These are phyloP conservation scores for Microdochium trichocladiopsis DNA, from an alignment of 2,329 filamentous ascomycete species.

Conservation along the genomic window DNA sequence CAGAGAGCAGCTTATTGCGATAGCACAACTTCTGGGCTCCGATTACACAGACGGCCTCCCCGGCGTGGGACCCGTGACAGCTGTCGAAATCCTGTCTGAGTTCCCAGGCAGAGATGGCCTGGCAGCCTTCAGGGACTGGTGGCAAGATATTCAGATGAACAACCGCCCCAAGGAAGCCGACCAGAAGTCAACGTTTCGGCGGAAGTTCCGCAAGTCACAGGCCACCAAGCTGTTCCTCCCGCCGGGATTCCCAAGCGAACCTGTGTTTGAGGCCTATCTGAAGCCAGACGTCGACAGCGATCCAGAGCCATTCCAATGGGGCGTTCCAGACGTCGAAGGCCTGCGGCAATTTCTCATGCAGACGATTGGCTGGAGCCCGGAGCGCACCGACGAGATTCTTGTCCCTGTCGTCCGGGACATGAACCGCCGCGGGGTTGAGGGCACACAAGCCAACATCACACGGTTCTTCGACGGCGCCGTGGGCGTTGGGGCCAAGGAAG, in stretches of 20 bases:
- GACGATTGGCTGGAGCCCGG: conserved; percentile 87
- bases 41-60: conserved; percentile 93
- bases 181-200: conserved; percentile 58
- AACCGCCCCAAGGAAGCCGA: conserved; percentile 59
- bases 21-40: conserved; percentile 85
- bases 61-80: conserved; percentile 88
- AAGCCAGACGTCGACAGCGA: conserved; percentile 78
- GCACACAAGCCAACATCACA: conserved; percentile 96
- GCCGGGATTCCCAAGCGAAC: conserved; percentile 66
- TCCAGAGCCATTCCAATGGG: conserved; percentile 84
- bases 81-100: conserved; percentile 88
- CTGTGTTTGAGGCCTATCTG: conserved; percentile 78
- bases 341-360: conserved; percentile 79
- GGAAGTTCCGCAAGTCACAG: conserved; percentile 77
- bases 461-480: conserved; percentile 74
- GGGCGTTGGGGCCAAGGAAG: conserved; percentile 58
- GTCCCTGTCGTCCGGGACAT: conserved; percentile 94
- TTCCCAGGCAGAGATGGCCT: conserved; percentile 61
- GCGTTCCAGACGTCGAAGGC: conserved; percentile 84
- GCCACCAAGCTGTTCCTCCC: conserved; percentile 82
- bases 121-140: conserved; percentile 80
- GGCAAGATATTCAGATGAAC: conserved; percentile 65
- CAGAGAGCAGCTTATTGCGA: conserved; percentile 77
- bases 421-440: conserved; percentile 81
- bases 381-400: conserved; percentile 89